Percentiles rank a stretch among this genome's conserved stretches.
phyloP scores from a whole-genome alignment of 495 filamentous ascomycete genomes.

The Corynascus novoguineensis region DNA sequence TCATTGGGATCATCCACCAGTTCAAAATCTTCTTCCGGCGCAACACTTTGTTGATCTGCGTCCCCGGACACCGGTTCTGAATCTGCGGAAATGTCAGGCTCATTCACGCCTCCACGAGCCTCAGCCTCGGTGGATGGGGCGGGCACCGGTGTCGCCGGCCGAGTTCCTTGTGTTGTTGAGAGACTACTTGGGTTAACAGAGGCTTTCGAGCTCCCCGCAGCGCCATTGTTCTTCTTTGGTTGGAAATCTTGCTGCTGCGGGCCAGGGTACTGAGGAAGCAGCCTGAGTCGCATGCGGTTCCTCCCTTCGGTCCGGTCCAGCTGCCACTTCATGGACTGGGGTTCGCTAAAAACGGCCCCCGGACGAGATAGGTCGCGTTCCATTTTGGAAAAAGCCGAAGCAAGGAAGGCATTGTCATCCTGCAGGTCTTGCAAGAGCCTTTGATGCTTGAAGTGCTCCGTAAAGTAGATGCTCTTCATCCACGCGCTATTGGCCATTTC shows the following conservation, averaged over 20 bases:
- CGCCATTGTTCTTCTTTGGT: slow-evolving; percentile 61
- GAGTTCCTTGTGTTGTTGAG: slow-evolving; percentile 11
- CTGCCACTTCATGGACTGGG: slow-evolving; percentile 67
- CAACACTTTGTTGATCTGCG: slow-evolving; percentile 27
- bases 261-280: slow-evolving; percentile 66
- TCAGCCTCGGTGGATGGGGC: slow-evolving; percentile 14
- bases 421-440: slow-evolving; percentile 83
- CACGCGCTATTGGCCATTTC: slow-evolving; percentile 80
- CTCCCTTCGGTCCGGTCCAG: slow-evolving; percentile 92
- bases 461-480: slow-evolving; percentile 89
- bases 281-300: slow-evolving; percentile 86
- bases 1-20: slow-evolving; percentile 78
- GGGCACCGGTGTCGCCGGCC: slow-evolving; percentile 16
- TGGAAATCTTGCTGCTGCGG: slow-evolving; percentile 71
- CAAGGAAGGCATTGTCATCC: slow-evolving; percentile 72
- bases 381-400: slow-evolving; percentile 65
- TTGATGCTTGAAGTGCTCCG: slow-evolving; percentile 88
- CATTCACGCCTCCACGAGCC: slow-evolving; percentile 25
- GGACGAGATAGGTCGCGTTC: slow-evolving; percentile 67
- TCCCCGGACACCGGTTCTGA: slow-evolving; percentile 17
- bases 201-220: slow-evolving; percentile 33
- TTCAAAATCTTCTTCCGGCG: slow-evolving; percentile 85
- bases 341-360: slow-evolving; percentile 69
- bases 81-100: slow-evolving; percentile 22
- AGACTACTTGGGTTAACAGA: slow-evolving; percentile 34